Base-by-base conservation (phyloP, 2,329 filamentous ascomycete species). In the Aureobasidium namibiae region DNA sequence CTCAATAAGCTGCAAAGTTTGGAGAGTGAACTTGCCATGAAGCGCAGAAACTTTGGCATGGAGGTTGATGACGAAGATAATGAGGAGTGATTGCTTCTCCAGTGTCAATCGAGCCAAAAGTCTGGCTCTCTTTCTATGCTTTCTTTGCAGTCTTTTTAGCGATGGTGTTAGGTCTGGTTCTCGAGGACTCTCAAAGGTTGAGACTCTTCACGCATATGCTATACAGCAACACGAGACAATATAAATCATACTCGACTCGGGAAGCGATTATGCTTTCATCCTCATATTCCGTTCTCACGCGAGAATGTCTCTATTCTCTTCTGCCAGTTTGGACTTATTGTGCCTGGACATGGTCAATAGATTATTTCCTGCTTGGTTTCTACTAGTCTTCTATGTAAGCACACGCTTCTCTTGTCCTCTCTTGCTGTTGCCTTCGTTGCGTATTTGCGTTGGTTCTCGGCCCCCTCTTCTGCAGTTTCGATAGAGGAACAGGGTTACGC, bases 1-100 rank as follows among this genome's bases (percentile, higher is more conserved):
- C 70, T 76, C 64, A 73, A 74, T 44, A 79, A 76, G 60, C 73
- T 82, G 46, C 72, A 76, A 29, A 77, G 74, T 57, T 68, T 82
- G 58, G 77, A 79, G 68, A 73, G 75, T n/a, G 79, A 82, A 63
- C 67, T 83, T 63, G 75, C 80, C 61, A 68, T 82, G 53, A 83
- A 83, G 72, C 77, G 76, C 66, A 70, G 68, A 16, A 71, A 72
- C 34, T 70, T 78, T 59, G 70, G 70, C 11, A 60, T 72, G 60
- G 68, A 67, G 38, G 68, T 66, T 23, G 69, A 67, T 39, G 64
- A 65, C 36, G 63, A 64, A 11, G 52, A 56, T 14, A 52, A 52
- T 11, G 48, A 9, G 7, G 39, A 56, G 39, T 56, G 29, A 56
- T 45, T 2, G 3, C 18, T 14, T 41, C 23, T 39, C 18, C 3